Base-by-base conservation (phyloP, 1,284 basidiomycete species). In the Boletellus deceptivus region DNA sequence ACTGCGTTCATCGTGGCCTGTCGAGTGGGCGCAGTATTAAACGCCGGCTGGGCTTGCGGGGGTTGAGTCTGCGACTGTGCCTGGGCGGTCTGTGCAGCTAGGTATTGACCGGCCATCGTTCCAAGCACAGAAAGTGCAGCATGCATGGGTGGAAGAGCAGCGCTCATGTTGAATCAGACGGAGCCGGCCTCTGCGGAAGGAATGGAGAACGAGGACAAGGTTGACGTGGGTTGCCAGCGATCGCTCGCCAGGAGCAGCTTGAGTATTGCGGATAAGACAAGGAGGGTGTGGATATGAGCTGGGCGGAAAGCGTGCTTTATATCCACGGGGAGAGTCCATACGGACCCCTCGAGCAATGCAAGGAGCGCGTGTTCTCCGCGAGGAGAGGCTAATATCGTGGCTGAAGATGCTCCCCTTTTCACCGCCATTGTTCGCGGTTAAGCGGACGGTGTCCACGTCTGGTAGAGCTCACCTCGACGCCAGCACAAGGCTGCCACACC, bases 41-140 rank as follows among this genome's bases (percentile, higher is more conserved):
- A 52, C 6, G 50, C 55, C 41, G 60, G 59, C 39, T 59, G 68
- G 17, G 53, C 42, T 47, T 64, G 62, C 2, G 50, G 53, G 38
- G 60, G 50, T 43, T 64, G 29, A 13, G 29, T 8, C 49, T 59
- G 67, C 25, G 65, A 57, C 58, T 57, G 71, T 52, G 52, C 61
- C 61, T 55, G 62, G 49, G 62, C 65, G 59, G 52, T 69, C 51
- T 75, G 72, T 10, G 72, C 54, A n/a, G 65, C 71, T 37, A 76
- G 69, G 59, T 78, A 78, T 54, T 73, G 73, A 50, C 72, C 71
- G 17, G 78, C 75, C 55, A 78, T 68, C 5, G 77, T 73, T 36
- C 76, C 73, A 34, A 81, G 70, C 53, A 80, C 67, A 38, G 79
- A 79, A 49, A 82, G 65, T 24, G 79, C 77, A 20, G 76, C 63